A percentile compares a stretch with the other conserved stretches of the same genome.
Evolutionary conservation across 1,139 yeast genomes (phyloP).

Genomic region (Blastobotrys apis): DNA sequence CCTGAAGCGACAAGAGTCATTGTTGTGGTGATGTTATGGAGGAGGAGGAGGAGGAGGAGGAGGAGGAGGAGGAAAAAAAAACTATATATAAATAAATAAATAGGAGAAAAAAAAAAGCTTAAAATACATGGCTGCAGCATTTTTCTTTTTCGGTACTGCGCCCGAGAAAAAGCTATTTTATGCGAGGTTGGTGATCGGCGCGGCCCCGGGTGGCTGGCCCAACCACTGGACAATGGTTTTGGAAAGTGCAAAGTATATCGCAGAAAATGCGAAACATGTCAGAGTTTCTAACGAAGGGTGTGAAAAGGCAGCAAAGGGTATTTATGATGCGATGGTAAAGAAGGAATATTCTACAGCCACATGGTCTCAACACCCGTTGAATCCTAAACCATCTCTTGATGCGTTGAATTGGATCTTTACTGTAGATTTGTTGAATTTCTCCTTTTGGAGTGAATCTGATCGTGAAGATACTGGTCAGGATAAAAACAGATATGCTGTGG

Average conservation of each 20-base stretch:
- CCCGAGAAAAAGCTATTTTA: too few relatives aligned
- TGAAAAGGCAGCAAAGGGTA: slow-evolving; percentile 28
- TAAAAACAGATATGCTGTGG: slow-evolving; percentile 35
- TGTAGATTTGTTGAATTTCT: slow-evolving; percentile 41
- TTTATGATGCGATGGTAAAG: slow-evolving; percentile 30
- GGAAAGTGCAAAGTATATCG: slow-evolving; percentile 31
- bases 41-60: background rate
- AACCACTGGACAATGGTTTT: background rate
- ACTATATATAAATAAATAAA: background rate
- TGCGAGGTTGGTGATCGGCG: too few relatives aligned
- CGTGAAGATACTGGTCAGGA: slow-evolving; percentile 33
- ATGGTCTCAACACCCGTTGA: slow-evolving; percentile 38
- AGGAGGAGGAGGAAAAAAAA: background rate
- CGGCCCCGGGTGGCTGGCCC: too few relatives aligned
- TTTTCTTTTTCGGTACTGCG: too few relatives aligned
- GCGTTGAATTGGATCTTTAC: slow-evolving; percentile 41
- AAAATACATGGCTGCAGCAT: too few relatives aligned
- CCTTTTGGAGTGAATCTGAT: slow-evolving; percentile 42
- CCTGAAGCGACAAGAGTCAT: slow-evolving; percentile 5
- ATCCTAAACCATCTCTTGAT: slow-evolving; percentile 28
- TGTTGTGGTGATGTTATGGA: background rate
- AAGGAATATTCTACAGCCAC: slow-evolving; percentile 34
- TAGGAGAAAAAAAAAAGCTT: background rate
- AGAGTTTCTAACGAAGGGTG: slow-evolving; percentile 29
- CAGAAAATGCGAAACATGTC: slow-evolving; percentile 30